phyloP scores from a whole-genome alignment of 2,329 filamentous ascomycete genomes.

The Parastagonospora avenae region DNA sequence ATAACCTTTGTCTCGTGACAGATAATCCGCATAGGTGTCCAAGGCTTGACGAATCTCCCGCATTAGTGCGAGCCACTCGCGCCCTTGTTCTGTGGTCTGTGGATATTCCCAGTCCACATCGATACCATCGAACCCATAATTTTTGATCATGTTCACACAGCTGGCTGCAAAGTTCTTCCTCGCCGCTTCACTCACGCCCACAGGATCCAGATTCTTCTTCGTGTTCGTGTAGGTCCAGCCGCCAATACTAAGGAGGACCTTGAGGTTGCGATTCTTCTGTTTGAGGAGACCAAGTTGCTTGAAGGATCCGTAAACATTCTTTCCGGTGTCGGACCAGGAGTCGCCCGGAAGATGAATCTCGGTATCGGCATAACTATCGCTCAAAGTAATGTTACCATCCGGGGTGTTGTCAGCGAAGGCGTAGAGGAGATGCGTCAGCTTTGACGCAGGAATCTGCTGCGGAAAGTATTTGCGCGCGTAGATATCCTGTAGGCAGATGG shows the following conservation, averaged over 20 bases:
- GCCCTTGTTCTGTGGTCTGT: constrained; percentile 46
- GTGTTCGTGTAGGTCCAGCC: constrained; percentile 74
- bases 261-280: constrained; percentile 75
- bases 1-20: constrained; percentile 26
- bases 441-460: constrained; percentile 78
- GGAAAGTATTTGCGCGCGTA: constrained; percentile 86
- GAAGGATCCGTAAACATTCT: constrained; percentile 75
- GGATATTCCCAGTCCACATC: constrained; percentile 59
- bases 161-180: constrained; percentile 70
- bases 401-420: constrained; percentile 88
- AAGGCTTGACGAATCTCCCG: constrained; percentile 45
- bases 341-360: constrained; percentile 67
- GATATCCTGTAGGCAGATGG: constrained; percentile 63
- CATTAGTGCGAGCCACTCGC: constrained; percentile 49
- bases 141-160: constrained; percentile 75
- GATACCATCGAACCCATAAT: constrained; percentile 71
- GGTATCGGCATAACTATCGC: constrained; percentile 37
- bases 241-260: constrained; percentile 81
- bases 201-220: constrained; percentile 73
- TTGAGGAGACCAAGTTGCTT: constrained; percentile 80
- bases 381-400: constrained; percentile 67
- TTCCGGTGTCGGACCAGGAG: constrained; percentile 68
- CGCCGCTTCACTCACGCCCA: constrained; percentile 62
- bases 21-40: constrained; percentile 46
- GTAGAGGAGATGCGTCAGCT: constrained; percentile 88